Evolutionary conservation across 2,329 filamentous ascomycete genomes (phyloP).

Genomic region (Phialocephala sp.): DNA sequence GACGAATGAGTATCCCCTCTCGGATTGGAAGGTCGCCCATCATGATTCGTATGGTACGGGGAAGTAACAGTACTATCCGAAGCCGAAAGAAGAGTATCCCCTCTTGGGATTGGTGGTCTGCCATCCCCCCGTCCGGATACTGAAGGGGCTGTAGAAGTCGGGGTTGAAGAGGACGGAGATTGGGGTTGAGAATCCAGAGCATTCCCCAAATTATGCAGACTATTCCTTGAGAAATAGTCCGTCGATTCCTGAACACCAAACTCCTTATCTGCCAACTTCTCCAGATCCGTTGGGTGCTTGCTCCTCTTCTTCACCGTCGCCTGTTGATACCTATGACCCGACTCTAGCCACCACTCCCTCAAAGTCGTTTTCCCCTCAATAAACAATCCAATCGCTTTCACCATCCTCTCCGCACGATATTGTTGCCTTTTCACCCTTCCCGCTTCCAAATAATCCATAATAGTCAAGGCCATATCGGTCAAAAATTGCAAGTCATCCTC

Average conservation of each 20-base stretch:
- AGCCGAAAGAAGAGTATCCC: constrained; percentile 23
- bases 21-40: constrained; percentile 27
- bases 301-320: constrained; percentile 25
- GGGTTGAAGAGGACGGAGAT: constrained; percentile 28
- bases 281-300: constrained; percentile 24
- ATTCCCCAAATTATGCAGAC: constrained; percentile 31
- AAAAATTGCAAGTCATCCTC: constrained; percentile 58
- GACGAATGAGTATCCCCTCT: constrained; percentile 26
- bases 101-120: constrained; percentile 27
- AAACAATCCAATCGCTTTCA: constrained; percentile 58
- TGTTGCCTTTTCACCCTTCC: constrained; percentile 57
- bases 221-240: constrained; percentile 33
- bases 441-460: constrained; percentile 67
- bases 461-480: constrained; percentile 59
- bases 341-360: constrained; percentile 41
- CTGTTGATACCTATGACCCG: constrained; percentile 34
- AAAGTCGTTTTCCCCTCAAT: constrained; percentile 55
- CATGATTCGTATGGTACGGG: constrained; percentile 11
- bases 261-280: constrained; percentile 36
- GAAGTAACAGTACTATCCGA: constrained; percentile 17
- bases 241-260: constrained; percentile 40
- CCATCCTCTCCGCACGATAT: constrained; percentile 58
- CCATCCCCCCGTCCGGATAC: constrained; percentile 23
- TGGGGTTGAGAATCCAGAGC: constrained; percentile 19
- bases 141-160: constrained; percentile 17